Percentiles rank a stretch among this genome's conserved stretches.
phyloP scores from a whole-genome alignment of 441 rosid species.

The Brassica hybrid region DNA sequence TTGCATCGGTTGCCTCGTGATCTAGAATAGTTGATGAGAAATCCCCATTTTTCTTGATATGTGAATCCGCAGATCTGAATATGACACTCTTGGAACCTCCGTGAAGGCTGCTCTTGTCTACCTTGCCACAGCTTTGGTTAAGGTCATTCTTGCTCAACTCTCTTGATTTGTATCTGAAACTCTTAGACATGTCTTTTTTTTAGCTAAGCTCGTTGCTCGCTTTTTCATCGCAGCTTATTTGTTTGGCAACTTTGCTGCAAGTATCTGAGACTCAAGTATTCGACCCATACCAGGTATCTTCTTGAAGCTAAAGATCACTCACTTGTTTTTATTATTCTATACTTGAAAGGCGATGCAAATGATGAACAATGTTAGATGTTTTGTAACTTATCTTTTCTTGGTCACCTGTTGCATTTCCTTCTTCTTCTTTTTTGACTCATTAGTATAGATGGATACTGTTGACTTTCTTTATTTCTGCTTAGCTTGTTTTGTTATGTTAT shows the following conservation, averaged over 20 bases:
- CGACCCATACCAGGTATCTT: conserved; percentile 85
- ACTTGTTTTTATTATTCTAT: no score
- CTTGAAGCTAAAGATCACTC: conserved; percentile 15
- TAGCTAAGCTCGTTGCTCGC: neutral
- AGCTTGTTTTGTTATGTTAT: neutral
- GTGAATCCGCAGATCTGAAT: conserved; percentile 70
- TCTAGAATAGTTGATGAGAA: conserved; percentile 15
- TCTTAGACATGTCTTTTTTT: neutral
- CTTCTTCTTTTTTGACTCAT: neutral
- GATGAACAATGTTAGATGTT: neutral
- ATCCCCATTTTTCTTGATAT: neutral
- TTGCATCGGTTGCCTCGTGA: neutral
- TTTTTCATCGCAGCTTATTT: conserved; percentile 72
- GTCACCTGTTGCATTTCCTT: conserved; percentile 2
- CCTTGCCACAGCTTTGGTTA: conserved; percentile 82
- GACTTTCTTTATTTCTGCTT: neutral
- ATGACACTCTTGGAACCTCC: conserved; percentile 88
- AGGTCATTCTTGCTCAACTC: conserved; percentile 44
- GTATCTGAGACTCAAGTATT: conserved; percentile 85
- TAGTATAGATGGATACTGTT: neutral
- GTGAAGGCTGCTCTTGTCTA: conserved; percentile 84
- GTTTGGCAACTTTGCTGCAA: conserved; percentile 86
- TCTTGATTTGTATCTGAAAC: neutral
- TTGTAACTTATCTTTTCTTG: neutral
- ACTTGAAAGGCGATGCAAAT: no score